Conservation (phyloP, 495 filamentous ascomycete genomes). For the Tuber magnatum region DNA sequence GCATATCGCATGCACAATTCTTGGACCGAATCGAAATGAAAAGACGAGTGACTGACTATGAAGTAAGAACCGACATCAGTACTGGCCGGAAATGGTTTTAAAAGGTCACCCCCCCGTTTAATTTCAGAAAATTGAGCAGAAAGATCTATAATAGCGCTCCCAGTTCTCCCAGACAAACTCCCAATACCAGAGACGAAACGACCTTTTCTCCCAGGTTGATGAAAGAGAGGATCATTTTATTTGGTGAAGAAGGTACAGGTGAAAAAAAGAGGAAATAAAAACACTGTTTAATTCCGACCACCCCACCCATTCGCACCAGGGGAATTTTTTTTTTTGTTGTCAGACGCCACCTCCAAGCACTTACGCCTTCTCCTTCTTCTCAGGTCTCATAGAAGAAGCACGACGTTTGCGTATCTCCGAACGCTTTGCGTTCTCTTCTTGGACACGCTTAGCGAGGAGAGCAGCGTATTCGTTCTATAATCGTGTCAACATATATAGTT, state of each 20-base stretch:
- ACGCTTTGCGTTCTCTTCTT: slow-evolving; percentile 86
- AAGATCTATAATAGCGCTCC: background rate
- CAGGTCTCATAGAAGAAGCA: slow-evolving; percentile 92
- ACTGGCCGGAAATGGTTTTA: background rate
- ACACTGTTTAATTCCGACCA: background rate
- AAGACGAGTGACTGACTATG: background rate
- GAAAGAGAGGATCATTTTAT: background rate
- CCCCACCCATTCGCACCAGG: background rate
- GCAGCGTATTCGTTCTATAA: slow-evolving; percentile 80
- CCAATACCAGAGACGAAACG: background rate
- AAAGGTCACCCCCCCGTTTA: background rate
- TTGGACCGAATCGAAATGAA: background rate
- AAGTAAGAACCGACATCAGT: background rate
- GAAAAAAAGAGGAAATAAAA: background rate
- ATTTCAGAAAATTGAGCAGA: background rate
- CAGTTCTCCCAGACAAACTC: background rate
- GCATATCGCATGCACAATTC: background rate
- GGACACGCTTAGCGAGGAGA: slow-evolving; percentile 88
- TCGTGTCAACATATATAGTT: slow-evolving; percentile 42
- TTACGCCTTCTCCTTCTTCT: slow-evolving; percentile 41
- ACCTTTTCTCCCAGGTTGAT: background rate
- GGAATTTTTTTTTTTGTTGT: background rate
- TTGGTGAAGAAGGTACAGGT: background rate
- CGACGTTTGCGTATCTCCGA: slow-evolving; percentile 88
- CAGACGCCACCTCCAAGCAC: background rate